Evolutionary conservation across 1,139 yeast genomes (phyloP).

Genomic region (Waltiozyma sp.): DNA sequence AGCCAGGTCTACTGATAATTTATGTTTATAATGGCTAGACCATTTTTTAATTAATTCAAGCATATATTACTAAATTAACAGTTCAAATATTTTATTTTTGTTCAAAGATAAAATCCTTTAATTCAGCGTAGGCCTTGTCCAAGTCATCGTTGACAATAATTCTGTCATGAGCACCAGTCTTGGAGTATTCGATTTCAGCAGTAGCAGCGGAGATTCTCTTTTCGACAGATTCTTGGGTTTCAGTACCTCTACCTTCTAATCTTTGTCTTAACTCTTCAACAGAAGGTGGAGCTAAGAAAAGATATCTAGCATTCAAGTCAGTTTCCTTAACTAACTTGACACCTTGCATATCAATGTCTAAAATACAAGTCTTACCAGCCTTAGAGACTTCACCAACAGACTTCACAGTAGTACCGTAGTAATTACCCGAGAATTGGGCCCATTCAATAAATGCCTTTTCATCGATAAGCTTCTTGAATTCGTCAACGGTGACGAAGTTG

Average conservation of each 20-base stretch:
- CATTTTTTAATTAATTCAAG: too few relatives aligned
- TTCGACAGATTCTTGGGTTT: constrained; percentile 70
- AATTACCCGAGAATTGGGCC: constrained; percentile 97
- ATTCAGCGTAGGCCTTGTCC: constrained; percentile 75
- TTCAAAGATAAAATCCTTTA: constrained; percentile 61
- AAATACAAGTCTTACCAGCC: constrained; percentile 63
- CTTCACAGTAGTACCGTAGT: constrained; percentile 85
- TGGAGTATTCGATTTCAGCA: constrained; percentile 79
- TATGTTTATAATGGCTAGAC: too few relatives aligned
- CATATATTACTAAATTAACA: too few relatives aligned
- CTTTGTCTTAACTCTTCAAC: constrained; percentile 64
- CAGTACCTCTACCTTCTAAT: constrained; percentile 86
- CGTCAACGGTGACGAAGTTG: constrained; percentile 71
- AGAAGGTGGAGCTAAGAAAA: constrained; percentile 90
- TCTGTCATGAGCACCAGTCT: constrained; percentile 86
- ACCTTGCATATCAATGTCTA: constrained; percentile 99
- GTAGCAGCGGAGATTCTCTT: constrained; percentile 81
- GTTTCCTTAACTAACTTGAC: constrained; percentile 83
- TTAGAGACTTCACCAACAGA: constrained; percentile 55
- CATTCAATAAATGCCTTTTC: constrained; percentile 81
- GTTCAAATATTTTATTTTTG: constrained; percentile 5
- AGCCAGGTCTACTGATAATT: too few relatives aligned
- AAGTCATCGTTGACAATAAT: constrained; percentile 85
- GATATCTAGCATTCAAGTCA: constrained; percentile 69
- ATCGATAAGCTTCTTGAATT: constrained; percentile 64